Evolutionary conservation across 768 basidiomycete genomes (phyloP).

Genomic region (Cystofilobasidium ferigula): DNA sequence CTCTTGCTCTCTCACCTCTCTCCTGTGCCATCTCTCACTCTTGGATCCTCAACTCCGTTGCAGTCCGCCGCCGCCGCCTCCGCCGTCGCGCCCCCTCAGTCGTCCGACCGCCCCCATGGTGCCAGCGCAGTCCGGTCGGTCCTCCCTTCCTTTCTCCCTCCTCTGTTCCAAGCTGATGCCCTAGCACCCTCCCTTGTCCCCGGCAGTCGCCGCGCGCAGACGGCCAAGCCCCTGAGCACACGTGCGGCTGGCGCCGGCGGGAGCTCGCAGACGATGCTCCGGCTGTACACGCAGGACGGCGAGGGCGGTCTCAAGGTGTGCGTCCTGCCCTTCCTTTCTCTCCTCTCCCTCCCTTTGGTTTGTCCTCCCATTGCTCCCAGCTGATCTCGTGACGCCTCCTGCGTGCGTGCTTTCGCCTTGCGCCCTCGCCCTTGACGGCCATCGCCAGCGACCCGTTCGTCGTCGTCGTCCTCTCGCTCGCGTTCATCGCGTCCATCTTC

Average conservation of each 20-base stretch:
- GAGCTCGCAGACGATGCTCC: constrained; percentile 95
- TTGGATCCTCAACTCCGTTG: too few species aligned
- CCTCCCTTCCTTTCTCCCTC: not conserved
- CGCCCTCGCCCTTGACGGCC: not conserved
- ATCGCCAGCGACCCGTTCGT: constrained; percentile 78
- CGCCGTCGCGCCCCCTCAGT: constrained; percentile 3
- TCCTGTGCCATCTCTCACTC: too few species aligned
- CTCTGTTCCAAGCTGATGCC: not conserved
- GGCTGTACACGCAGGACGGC: constrained; percentile 88
- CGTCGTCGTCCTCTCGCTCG: constrained; percentile 85
- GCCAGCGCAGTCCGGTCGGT: constrained; percentile 13
- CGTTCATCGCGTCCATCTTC: constrained; percentile 96
- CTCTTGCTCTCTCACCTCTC: too few species aligned
- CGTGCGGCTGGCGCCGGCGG: constrained; percentile 92
- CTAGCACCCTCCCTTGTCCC: not conserved
- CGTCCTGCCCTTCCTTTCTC: constrained; percentile 39
- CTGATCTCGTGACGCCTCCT: not conserved
- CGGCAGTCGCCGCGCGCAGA: constrained; percentile 40
- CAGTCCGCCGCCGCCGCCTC: constrained; percentile 3
- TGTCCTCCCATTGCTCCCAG: not conserved
- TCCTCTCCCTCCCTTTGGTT: constrained; percentile 7
- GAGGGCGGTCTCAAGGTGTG: constrained; percentile 95
- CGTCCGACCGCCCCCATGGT: not conserved
- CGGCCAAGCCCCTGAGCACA: constrained; percentile 62
- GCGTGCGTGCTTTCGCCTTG: not conserved